phyloP scores from a whole-genome alignment of 2,329 filamentous ascomycete species.

The Aspergillus glaucus region DNA sequence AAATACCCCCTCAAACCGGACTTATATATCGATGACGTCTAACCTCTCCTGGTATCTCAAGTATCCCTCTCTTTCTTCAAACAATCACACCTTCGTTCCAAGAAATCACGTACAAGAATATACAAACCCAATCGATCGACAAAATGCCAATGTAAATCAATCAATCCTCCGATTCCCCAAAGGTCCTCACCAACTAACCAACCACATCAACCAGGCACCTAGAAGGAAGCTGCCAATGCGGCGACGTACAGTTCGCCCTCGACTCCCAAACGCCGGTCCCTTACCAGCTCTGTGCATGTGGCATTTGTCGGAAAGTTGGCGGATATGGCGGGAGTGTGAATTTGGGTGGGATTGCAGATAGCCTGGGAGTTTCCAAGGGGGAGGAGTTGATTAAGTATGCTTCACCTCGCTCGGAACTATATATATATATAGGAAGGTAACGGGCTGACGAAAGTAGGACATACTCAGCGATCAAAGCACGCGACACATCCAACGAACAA shows the following conservation, averaged over 20 bases:
- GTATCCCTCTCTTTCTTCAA: neutral
- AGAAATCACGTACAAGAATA: neutral
- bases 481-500: slow-evolving; percentile 34
- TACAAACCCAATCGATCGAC: neutral
- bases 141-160: slow-evolving; percentile 17
- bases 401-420: neutral
- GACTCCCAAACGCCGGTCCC: slow-evolving; percentile 43
- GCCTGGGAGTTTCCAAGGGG: slow-evolving; percentile 37
- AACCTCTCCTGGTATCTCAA: neutral
- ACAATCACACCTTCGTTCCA: neutral
- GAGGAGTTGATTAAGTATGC: slow-evolving; percentile 36
- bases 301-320: slow-evolving; percentile 45
- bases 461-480: slow-evolving; percentile 40
- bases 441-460: slow-evolving; percentile 27
- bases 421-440: neutral
- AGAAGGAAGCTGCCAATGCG: slow-evolving; percentile 46
- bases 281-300: slow-evolving; percentile 45
- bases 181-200: slow-evolving; percentile 4
- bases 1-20: neutral
- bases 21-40: slow-evolving; percentile 9
- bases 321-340: slow-evolving; percentile 43
- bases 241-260: slow-evolving; percentile 41
- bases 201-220: slow-evolving; percentile 33
- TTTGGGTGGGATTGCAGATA: slow-evolving; percentile 40
- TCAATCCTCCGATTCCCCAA: neutral